Conservation (phyloP, 495 filamentous ascomycete genomes). For the Aspergillus leporis region DNA sequence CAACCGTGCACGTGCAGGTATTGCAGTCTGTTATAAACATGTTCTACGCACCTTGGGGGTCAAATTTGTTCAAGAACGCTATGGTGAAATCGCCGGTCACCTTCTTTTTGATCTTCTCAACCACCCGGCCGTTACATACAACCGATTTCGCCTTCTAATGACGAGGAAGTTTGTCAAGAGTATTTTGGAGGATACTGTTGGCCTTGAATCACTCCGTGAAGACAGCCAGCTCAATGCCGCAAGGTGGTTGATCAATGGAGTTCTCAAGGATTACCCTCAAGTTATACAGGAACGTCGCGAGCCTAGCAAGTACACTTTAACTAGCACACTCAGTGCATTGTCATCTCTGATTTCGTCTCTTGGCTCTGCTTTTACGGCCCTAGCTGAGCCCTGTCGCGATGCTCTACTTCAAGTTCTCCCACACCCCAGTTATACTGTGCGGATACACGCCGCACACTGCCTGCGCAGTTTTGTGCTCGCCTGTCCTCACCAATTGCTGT, state of each 20-base stretch:
- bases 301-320: constrained; percentile 82
- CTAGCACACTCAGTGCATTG: constrained; percentile 76
- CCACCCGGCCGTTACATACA: constrained; percentile 71
- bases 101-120: constrained; percentile 78
- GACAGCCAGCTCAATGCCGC: constrained; percentile 81
- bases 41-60: constrained; percentile 73
- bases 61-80: constrained; percentile 74
- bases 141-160: constrained; percentile 84
- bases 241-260: constrained; percentile 77
- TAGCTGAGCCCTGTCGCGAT: constrained; percentile 82
- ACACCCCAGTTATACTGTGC: constrained; percentile 94
- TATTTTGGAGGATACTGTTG: constrained; percentile 82
- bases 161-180: constrained; percentile 83
- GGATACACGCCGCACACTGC: constrained; percentile 82
- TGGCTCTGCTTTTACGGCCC: constrained; percentile 73
- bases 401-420: constrained; percentile 87
- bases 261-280: constrained; percentile 94
- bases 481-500: constrained; percentile 86
- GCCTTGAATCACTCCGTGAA: constrained; percentile 79
- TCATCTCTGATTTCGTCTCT: constrained; percentile 75
- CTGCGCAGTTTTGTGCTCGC: constrained; percentile 84
- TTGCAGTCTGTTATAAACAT: constrained; percentile 84
- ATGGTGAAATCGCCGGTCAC: constrained; percentile 76
- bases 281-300: constrained; percentile 88
- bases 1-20: constrained; percentile 76